Conservation (phyloP, 2,329 filamentous ascomycete species). For the Thielaviopsis ethacetica region DNA sequence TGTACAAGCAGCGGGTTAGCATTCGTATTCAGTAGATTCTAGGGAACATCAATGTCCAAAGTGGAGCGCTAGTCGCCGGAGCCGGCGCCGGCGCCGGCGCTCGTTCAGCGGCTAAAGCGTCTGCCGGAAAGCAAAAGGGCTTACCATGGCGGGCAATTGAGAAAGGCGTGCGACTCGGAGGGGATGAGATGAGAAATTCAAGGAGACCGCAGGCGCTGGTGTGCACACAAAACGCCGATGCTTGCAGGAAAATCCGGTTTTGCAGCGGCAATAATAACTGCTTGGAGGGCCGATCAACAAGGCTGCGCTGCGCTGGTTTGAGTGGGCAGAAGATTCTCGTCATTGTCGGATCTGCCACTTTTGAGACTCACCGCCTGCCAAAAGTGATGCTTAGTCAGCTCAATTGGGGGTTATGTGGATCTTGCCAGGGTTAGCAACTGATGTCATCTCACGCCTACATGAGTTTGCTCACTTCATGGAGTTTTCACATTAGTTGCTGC, state of each 20-base stretch:
- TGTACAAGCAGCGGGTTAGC: neutral
- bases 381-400: neutral
- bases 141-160: neutral
- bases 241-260: neutral
- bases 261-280: neutral
- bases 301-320: neutral
- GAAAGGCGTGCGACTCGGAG: neutral
- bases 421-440: neutral
- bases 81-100: no score
- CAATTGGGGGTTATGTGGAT: neutral
- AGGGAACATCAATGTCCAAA: no score
- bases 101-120: no score
- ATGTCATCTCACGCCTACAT: neutral
- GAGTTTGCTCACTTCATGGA: neutral
- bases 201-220: neutral
- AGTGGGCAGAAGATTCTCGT: constrained; percentile 1
- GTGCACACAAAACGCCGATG: neutral
- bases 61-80: neutral
- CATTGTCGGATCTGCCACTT: neutral
- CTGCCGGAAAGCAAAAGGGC: neutral
- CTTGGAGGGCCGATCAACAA: neutral
- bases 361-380: neutral
- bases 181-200: neutral
- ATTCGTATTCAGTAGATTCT: neutral
- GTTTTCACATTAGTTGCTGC: neutral